Conservation (phyloP, 495 filamentous ascomycete species). For the Neurospora sp. region DNA sequence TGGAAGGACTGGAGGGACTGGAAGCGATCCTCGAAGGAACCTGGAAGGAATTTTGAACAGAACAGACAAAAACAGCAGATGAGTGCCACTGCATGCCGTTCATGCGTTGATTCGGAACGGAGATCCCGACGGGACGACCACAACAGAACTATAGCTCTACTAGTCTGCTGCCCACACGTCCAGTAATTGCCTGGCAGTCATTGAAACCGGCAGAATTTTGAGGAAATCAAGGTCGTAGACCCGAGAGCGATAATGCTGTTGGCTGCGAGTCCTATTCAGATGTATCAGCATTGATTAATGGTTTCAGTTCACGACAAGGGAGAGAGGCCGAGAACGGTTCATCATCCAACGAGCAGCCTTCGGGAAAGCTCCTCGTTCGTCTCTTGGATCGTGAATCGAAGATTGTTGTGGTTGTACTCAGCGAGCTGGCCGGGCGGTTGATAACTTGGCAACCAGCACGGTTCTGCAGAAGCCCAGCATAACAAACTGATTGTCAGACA, state of each 20-base stretch:
- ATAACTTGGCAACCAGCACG: neutral
- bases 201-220: neutral
- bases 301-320: neutral
- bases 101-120: neutral
- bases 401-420: neutral
- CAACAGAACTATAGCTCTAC: neutral
- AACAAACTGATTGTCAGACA: neutral
- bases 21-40: neutral
- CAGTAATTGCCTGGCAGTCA: neutral
- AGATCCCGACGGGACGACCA: neutral
- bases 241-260: neutral
- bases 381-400: neutral
- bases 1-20: neutral
- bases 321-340: neutral
- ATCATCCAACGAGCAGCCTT: neutral
- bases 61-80: neutral
- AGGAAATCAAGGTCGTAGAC: neutral
- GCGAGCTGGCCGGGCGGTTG: neutral
- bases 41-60: neutral
- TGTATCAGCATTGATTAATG: neutral
- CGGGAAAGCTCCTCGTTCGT: neutral
- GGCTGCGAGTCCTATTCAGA: neutral
- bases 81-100: neutral
- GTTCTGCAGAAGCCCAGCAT: neutral
- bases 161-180: neutral